phyloP scores from a whole-genome alignment of 768 basidiomycete species.

The Trametes coccinea region DNA sequence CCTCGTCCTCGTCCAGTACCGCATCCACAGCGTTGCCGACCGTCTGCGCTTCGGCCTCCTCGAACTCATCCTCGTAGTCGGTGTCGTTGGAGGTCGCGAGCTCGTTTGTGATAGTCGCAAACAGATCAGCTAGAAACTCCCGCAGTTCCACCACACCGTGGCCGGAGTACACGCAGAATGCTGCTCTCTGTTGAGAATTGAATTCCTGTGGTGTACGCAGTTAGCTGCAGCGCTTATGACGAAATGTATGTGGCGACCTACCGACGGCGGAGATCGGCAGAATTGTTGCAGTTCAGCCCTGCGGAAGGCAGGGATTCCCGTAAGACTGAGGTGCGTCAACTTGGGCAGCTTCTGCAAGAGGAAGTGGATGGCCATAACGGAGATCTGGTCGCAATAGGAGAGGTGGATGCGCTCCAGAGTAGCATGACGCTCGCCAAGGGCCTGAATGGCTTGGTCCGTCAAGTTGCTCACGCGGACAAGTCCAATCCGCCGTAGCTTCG shows the following conservation, averaged over 20 bases:
- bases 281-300: constrained; percentile 84
- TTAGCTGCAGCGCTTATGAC: background rate
- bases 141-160: constrained; percentile 85
- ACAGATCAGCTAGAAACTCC: constrained; percentile 72
- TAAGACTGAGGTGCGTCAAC: constrained; percentile 92
- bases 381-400: constrained; percentile 95
- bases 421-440: constrained; percentile 81
- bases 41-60: background rate
- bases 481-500: constrained; percentile 91
- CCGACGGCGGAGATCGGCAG: constrained; percentile 85
- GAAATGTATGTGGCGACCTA: constrained; percentile 39
- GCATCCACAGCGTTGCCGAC: background rate
- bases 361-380: constrained; percentile 88
- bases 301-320: constrained; percentile 94
- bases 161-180: constrained; percentile 97
- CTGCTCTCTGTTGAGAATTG: constrained; percentile 80
- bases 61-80: constrained; percentile 38
- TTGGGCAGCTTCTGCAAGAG: constrained; percentile 87
- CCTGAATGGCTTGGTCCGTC: constrained; percentile 91
- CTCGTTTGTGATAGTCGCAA: constrained; percentile 71
- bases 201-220: constrained; percentile 63
- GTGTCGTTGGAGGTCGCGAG: constrained; percentile 49
- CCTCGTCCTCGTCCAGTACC: constrained; percentile 37
- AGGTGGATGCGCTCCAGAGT: constrained; percentile 95
- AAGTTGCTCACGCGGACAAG: constrained; percentile 91